A percentile compares a stretch with the other conserved stretches of the same genome.
Conservation (phyloP, 306 rosid species). For the Vigna hirtella region DNA sequence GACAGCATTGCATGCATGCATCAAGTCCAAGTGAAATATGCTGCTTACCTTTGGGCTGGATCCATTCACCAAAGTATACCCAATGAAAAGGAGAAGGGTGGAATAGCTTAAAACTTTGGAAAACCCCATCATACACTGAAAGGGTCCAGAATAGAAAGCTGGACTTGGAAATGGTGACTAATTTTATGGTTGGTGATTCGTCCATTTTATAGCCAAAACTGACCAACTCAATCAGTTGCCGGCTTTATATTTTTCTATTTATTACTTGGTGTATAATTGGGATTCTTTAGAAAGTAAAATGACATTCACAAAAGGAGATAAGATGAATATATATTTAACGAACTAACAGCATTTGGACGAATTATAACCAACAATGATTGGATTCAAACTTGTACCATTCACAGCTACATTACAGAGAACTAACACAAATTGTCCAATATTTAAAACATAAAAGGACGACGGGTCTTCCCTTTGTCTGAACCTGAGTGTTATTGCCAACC, state of each 20-base stretch:
- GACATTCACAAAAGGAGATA: slow-evolving; percentile 16
- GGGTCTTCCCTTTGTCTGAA: slow-evolving; percentile 35
- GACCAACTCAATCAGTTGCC: slow-evolving; percentile 43
- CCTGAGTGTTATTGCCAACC: slow-evolving; percentile 12
- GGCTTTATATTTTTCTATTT: slow-evolving; percentile 50
- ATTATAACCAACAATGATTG: slow-evolving; percentile 36
- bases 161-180: slow-evolving; percentile 34
- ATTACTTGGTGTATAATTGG: slow-evolving; percentile 35
- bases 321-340: background rate
- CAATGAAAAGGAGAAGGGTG: slow-evolving; percentile 47
- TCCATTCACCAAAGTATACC: slow-evolving; percentile 52
- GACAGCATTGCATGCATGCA: slow-evolving; percentile 26
- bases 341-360: slow-evolving; percentile 40
- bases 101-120: slow-evolving; percentile 33
- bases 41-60: slow-evolving; percentile 56
- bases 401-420: background rate
- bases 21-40: slow-evolving; percentile 6
- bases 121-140: slow-evolving; percentile 44
- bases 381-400: slow-evolving; percentile 7
- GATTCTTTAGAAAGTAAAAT: slow-evolving; percentile 38
- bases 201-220: slow-evolving; percentile 50
- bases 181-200: slow-evolving; percentile 11
- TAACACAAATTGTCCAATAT: slow-evolving; percentile 2
- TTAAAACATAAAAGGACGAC: background rate
- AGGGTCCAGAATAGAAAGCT: slow-evolving; percentile 26